Conservation (phyloP, 306 rosid genomes). For the Mimosa pudica region DNA sequence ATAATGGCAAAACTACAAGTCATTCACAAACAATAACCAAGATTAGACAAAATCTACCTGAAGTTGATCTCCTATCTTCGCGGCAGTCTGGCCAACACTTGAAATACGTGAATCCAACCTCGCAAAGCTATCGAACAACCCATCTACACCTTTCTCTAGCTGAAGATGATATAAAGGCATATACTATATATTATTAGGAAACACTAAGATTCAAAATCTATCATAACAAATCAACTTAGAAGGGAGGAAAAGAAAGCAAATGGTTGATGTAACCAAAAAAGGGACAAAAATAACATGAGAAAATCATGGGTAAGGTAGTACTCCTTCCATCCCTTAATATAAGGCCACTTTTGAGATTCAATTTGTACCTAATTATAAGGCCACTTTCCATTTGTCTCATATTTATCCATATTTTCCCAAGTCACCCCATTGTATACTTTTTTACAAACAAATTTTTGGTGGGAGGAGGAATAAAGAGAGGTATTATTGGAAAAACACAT, state of each 20-base stretch:
- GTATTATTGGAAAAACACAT: no score
- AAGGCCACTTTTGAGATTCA: no score
- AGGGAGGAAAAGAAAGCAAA: constrained; percentile 5
- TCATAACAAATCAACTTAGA: background rate
- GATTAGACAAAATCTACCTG: constrained; percentile 67
- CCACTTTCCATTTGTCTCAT: no score
- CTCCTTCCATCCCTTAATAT: no score
- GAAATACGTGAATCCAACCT: constrained; percentile 98
- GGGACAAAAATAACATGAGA: background rate
- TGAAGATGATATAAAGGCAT: constrained; percentile 42
- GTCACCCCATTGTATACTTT: no score
- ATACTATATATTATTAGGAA: constrained; percentile 16
- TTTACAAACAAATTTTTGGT: no score
- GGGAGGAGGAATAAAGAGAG: no score
- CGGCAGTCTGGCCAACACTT: constrained; percentile 99
- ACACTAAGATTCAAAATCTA: constrained; percentile 24
- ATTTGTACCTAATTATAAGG: no score
- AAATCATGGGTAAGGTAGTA: background rate
- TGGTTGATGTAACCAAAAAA: background rate
- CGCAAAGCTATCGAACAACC: constrained; percentile 95
- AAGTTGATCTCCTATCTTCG: constrained; percentile 98
- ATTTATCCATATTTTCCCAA: no score
- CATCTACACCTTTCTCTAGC: constrained; percentile 99
- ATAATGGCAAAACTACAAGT: constrained; percentile 22
- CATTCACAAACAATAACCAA: constrained; percentile 30